Base-by-base conservation (phyloP, 2,329 filamentous ascomycete species). In the Xylaria sp. region DNA sequence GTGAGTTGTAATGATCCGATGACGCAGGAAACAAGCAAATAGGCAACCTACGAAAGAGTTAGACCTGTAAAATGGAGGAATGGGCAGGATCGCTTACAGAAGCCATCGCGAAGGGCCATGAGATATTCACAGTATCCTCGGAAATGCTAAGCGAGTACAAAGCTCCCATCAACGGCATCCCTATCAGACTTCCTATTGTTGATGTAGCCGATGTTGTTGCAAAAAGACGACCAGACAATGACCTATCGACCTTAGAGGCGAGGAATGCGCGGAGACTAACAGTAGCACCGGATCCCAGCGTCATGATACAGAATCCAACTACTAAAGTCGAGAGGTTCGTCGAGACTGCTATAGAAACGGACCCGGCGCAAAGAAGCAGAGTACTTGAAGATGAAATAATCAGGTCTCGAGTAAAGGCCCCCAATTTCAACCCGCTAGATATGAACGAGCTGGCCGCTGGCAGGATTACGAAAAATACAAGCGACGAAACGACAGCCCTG, bases 231-330 rank as follows among this genome's bases (percentile, higher is more conserved):
- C 55, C 55, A 3, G 60, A 63, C 25, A 54, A 37, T 12, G 42
- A 49, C 4, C 21, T 63, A 12, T 63, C 50, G 2, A 59, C 33
- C 14, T 38, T 63, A 2, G 55, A 63, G 12, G 60, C 54, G 21
- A 63, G 55, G 6, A 58, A 63, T 9, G 60, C 60, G 15, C 60
- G 60, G n/a, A 63, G 55, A 12, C 60, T 63, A 11, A 63, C 37
- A 33, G 54, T 59, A 15, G 15, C 60, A 19, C 60, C 60, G 8
- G 54, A 63, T 14, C 60, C 60, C 15, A 63, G 15, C 12, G 55
- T 59, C 60, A 59, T 50, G 15, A 54, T 50, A 6, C 46, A 54
- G n/a, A 63, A 63, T 2, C 60, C 60, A 1, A 7, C 43, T 11
- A 63, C 42, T 1, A 63, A 21, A 38, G 37, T 53, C 19, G 55